Conservation (phyloP, 208 protist species). For the Trypanosomatidae sp. region DNA sequence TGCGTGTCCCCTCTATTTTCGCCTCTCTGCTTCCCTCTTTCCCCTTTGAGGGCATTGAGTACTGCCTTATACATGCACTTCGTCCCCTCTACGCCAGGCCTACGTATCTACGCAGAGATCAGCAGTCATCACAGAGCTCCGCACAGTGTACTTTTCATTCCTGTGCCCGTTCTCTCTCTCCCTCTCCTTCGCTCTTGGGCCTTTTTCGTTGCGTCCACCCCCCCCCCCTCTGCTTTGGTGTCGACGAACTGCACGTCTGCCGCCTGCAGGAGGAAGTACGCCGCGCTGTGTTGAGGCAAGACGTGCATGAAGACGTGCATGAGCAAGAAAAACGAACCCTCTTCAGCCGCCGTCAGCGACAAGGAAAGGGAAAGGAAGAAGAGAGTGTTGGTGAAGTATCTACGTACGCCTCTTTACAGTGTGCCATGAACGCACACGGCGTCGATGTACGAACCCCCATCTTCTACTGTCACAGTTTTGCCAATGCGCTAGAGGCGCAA, state of each 20-base stretch:
- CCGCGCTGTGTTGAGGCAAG: background rate
- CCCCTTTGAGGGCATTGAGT: background rate
- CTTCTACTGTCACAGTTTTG: conserved; percentile 53
- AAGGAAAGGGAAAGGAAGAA: background rate
- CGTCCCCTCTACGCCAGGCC: background rate
- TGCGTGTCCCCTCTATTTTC: background rate
- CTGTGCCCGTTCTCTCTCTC: background rate
- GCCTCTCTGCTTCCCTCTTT: background rate
- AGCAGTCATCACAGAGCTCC: background rate
- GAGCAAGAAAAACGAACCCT: background rate
- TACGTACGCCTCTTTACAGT: background rate
- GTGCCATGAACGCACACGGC: conserved; percentile 8
- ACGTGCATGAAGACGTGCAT: background rate
- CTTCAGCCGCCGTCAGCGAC: background rate
- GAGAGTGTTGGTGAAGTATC: background rate
- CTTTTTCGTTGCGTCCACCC: background rate
- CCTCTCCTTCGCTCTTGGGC: background rate
- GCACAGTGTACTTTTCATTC: background rate
- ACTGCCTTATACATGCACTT: background rate
- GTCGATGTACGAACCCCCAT: conserved; percentile 43
- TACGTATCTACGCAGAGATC: background rate
- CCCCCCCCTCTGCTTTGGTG: background rate
- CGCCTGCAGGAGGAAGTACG: background rate
- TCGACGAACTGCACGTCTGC: background rate
- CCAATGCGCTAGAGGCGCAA: conserved; percentile 33